Base-by-base conservation (phyloP, 2,329 filamentous ascomycete species). In the Verticillium isaacii region DNA sequence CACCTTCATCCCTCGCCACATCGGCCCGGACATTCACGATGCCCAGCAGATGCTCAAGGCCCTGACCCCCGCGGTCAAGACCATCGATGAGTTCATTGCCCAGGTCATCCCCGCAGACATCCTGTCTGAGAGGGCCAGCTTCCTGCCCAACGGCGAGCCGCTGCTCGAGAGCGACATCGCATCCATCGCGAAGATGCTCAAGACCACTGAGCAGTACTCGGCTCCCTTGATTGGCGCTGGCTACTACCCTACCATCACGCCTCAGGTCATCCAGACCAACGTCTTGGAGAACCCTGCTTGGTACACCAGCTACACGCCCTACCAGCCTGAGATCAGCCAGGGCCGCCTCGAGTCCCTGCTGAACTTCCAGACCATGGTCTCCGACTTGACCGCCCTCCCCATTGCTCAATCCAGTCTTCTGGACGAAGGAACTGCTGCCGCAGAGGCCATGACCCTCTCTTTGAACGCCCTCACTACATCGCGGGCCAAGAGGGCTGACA, bases 221-320 rank as follows among this genome's bases (percentile, higher is more conserved):
- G 63, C 61, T 1, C 64, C 64, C 62, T 90, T 94, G 72, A 93
- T 97, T 67, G 94, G 94, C 5, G 87, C 85, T 62, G 94, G 94
- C 62, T 98, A 97, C 81, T 92, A 94, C 67, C 89, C 87, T 39
- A 94, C 92, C n/a, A 85, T 89, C 67, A 89, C 91, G 1, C 94
- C 94, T 5, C 86, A 92, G 61, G 93, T 97, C 62, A 96, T 98
- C 74, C 92, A 95, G 81, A 85, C 93, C 68, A 97, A 97, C 73
- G 84, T 98, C 5, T 80, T 98, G 62, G 93, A 98, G 81, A 94
- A 90, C 74, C 94, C 94, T 5, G 93, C 89, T 11, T 98, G 94
- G 94, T 98, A 98, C 75, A 98, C 94, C 50, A 97, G 93, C 78
- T 97, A 98, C 76, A 97, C 94, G 0, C 94, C 94, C 17, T 98